Evolutionary conservation across 495 filamentous ascomycete species (phyloP), one percentile per base, ranked within the genome.

Genomic region (Xylaria telfairii): DNA sequence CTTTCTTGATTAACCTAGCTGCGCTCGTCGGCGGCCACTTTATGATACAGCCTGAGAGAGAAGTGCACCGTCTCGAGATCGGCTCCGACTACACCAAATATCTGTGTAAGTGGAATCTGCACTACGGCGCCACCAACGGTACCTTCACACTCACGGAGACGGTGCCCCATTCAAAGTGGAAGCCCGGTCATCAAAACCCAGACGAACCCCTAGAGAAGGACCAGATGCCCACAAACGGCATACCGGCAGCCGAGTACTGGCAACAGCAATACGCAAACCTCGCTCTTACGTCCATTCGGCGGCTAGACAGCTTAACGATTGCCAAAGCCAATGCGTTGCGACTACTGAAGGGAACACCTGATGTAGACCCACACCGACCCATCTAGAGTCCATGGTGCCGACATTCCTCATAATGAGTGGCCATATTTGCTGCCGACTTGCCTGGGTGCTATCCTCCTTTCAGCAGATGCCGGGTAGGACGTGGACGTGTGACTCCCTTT

Each of bases 1-100:
- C 81, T 0, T 89, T 87, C 66, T 73, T 89, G 8, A 87, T 88
- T 41, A 88, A 88, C 68, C 73, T 87, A 0, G 77, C 83, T 1
- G 85, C 84, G 15, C 77, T 89, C 47, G 82, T 79, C 10, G 86
- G 87, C 5, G 84, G 83, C 6, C 80, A 77, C 42, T 71, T 81
- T 8, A 68, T 88, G 56, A 82, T 86, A 77, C 75, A 73, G 4
- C 72, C 74, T 9, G 75, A 73, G 28, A 73, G 69, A 41, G 75
- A 71, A 24, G 80, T 87, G 46, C 83, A 78, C 13, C 76, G 80
- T 15, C 30, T 83, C 15, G 79, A 84, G 61, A 72, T 80, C 8
- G 78, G 68, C 0, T 44, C 68, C 4, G 81, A 82, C 21, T 73
- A 79, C 56, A 82, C 77, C 2, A 75, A 77, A 30, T 87, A 87